Evolutionary conservation across 2,329 filamentous ascomycete species (phyloP).

Genomic region (Paecilomyces formosus): DNA sequence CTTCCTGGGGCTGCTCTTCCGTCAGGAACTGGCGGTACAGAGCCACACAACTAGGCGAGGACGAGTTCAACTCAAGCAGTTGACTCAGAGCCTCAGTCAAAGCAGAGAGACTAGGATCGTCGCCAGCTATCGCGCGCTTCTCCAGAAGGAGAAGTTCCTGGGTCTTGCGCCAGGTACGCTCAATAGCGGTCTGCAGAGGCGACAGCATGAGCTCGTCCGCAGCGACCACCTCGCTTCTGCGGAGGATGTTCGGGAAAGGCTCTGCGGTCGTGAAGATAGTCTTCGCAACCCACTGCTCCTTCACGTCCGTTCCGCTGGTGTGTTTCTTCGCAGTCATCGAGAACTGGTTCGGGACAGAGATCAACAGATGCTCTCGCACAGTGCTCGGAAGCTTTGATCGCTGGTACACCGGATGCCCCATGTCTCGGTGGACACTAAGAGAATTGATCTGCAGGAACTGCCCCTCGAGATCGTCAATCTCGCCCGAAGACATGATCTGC

Average conservation of each 20-base stretch:
- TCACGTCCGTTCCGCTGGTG: constrained; percentile 57
- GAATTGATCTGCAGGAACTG: constrained; percentile 80
- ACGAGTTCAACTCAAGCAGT: constrained; percentile 67
- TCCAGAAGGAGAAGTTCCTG: constrained; percentile 73
- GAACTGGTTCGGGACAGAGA: constrained; percentile 70
- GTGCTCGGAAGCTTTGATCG: constrained; percentile 74
- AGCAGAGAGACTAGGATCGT: constrained; percentile 60
- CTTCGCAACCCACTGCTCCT: constrained; percentile 76
- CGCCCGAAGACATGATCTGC: constrained; percentile 65
- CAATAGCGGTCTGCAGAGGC: constrained; percentile 79
- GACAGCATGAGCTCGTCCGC: constrained; percentile 59
- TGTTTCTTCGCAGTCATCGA: constrained; percentile 67
- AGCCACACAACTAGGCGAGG: constrained; percentile 68
- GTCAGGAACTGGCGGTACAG: constrained; percentile 70
- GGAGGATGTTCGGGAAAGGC: constrained; percentile 81
- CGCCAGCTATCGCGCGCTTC: constrained; percentile 64
- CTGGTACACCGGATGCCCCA: constrained; percentile 77
- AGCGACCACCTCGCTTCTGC: constrained; percentile 74
- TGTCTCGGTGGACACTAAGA: constrained; percentile 74
- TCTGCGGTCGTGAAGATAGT: constrained; percentile 75
- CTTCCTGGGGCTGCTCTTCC: constrained; percentile 30
- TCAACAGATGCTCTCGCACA: constrained; percentile 78
- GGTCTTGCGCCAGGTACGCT: constrained; percentile 85
- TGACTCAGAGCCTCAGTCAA: constrained; percentile 70
- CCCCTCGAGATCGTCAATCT: constrained; percentile 75